These are phyloP conservation scores for Didymella glomerata DNA, from an alignment of 2,329 filamentous ascomycete species.

Conservation along the genomic window DNA sequence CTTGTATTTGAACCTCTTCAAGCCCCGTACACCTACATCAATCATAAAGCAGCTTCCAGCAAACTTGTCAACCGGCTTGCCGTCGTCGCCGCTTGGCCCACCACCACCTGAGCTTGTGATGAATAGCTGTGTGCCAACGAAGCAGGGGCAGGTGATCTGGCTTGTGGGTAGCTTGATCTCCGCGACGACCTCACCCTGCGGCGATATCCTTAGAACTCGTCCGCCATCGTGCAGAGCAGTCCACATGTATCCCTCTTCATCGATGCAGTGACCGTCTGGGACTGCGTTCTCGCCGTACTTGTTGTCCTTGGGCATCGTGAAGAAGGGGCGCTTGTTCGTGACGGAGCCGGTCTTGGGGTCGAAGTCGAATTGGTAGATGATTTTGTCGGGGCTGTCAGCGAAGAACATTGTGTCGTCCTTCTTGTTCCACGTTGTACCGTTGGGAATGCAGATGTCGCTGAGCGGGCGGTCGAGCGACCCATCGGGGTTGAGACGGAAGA, in stretches of 20 bases:
- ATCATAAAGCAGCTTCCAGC: conserved; percentile 78
- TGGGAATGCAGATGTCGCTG: conserved; percentile 77
- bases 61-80: conserved; percentile 69
- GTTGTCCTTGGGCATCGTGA: conserved; percentile 68
- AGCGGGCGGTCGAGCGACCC: conserved; percentile 68
- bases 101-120: conserved; percentile 74
- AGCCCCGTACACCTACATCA: conserved; percentile 75
- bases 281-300: conserved; percentile 57
- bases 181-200: conserved; percentile 74
- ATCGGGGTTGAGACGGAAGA: conserved; percentile 75
- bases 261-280: conserved; percentile 86
- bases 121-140: conserved; percentile 76
- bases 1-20: conserved; percentile 51
- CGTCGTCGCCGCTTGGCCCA: conserved; percentile 57
- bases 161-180: conserved; percentile 78
- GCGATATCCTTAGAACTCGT: conserved; percentile 77
- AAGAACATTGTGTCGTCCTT: conserved; percentile 80
- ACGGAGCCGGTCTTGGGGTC: conserved; percentile 69
- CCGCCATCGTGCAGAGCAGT: conserved; percentile 82
- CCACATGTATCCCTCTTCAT: conserved; percentile 88
- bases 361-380: conserved; percentile 80
- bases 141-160: conserved; percentile 82
- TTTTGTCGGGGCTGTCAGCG: conserved; percentile 76
- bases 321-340: conserved; percentile 75
- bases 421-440: conserved; percentile 82